phyloP scores from a whole-genome alignment of 2,329 filamentous ascomycete genomes.

The Diatrype stigma region DNA sequence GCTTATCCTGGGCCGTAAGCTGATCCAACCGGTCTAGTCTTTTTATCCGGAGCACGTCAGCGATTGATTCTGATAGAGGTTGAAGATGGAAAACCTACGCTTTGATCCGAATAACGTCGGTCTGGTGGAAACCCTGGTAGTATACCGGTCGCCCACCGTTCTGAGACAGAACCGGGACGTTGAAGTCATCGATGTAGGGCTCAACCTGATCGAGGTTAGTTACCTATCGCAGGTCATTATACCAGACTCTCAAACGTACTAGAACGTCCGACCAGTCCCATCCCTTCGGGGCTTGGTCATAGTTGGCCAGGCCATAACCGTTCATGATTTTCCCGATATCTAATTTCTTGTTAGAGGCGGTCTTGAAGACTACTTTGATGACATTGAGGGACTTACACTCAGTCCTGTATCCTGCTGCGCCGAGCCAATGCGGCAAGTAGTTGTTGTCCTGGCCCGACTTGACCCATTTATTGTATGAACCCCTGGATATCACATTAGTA shows the following conservation, averaged over 20 bases:
- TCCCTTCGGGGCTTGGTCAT: slow-evolving; percentile 27
- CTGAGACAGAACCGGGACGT: slow-evolving; percentile 20
- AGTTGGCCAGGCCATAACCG: slow-evolving; percentile 36
- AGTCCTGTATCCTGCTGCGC: slow-evolving; percentile 38
- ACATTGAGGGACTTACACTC: slow-evolving; percentile 30
- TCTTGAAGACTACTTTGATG: not conserved
- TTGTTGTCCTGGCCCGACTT: slow-evolving; percentile 37
- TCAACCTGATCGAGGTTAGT: slow-evolving; percentile 12
- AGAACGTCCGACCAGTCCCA: slow-evolving; percentile 21
- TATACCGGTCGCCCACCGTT: slow-evolving; percentile 16
- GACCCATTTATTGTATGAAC: slow-evolving; percentile 40
- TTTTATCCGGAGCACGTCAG: slow-evolving; percentile 2
- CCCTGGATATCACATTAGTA: slow-evolving; percentile 6
- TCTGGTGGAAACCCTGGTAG: slow-evolving; percentile 21
- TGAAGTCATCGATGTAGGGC: slow-evolving; percentile 25
- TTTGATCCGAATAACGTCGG: slow-evolving; percentile 22
- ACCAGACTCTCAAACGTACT: slow-evolving; percentile 4
- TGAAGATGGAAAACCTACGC: slow-evolving; percentile 7
- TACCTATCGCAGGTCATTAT: not conserved
- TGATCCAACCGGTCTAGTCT: slow-evolving; percentile 1
- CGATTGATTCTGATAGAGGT: not conserved
- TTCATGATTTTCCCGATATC: slow-evolving; percentile 41
- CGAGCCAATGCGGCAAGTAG: slow-evolving; percentile 40
- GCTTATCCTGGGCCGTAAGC: slow-evolving; percentile 11
- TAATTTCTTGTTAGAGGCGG: not conserved